phyloP scores from a whole-genome alignment of 176 grass and related monocot species.

The Triticum timopheevii region DNA sequence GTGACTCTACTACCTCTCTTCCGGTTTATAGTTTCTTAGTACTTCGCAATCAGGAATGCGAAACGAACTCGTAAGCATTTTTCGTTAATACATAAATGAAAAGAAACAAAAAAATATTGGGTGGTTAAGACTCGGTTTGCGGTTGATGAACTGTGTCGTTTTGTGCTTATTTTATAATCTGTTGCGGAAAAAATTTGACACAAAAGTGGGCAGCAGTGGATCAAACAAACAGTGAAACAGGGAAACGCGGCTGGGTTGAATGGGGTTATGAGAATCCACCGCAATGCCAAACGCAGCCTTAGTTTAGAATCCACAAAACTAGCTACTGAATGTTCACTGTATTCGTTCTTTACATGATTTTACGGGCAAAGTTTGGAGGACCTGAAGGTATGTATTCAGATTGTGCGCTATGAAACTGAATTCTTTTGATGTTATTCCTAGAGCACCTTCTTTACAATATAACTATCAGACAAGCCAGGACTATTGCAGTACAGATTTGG shows the following conservation, averaged over 20 bases:
- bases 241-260: not conserved
- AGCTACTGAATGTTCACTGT: not conserved
- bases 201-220: not conserved
- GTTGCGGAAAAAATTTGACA: not conserved
- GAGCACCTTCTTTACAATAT: not conserved
- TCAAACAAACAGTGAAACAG: not conserved
- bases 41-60: not conserved
- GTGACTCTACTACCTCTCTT: too few species aligned
- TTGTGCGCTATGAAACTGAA: not conserved
- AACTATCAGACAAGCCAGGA: not conserved
- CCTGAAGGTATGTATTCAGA: not conserved
- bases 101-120: not conserved
- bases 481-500: too few species aligned
- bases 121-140: not conserved
- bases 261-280: not conserved
- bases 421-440: not conserved
- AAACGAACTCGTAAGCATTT: not conserved
- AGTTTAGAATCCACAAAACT: not conserved
- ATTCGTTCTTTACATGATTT: not conserved
- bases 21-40: too few species aligned
- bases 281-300: not conserved
- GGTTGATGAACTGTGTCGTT: not conserved
- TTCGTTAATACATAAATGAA: not conserved
- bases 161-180: not conserved
- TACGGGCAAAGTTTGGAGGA: not conserved